Evolutionary conservation across 2,329 filamentous ascomycete species (phyloP).

Genomic region (Aspergillus versicolor): DNA sequence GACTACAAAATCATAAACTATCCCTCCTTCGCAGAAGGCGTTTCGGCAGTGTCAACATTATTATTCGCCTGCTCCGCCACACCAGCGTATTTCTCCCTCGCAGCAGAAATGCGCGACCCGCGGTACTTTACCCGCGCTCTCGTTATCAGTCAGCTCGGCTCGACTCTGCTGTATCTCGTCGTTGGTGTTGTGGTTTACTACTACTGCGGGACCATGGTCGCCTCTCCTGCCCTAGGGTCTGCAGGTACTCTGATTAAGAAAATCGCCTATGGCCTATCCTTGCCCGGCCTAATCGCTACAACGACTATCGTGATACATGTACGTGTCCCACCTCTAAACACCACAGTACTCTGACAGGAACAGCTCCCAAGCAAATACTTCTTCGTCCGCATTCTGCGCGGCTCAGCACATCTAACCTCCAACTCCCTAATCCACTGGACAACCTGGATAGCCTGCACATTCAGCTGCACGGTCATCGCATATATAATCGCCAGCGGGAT

Average conservation of each 20-base stretch:
- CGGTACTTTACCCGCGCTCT: slow-evolving; percentile 31
- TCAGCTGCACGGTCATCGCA: slow-evolving; percentile 18
- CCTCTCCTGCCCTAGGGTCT: slow-evolving; percentile 49
- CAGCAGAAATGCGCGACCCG: slow-evolving; percentile 39
- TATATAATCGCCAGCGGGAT: slow-evolving; percentile 30
- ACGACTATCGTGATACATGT: slow-evolving; percentile 24
- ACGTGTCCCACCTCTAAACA: not conserved
- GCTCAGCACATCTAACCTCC: slow-evolving; percentile 20
- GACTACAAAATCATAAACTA: slow-evolving; percentile 28
- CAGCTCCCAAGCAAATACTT: slow-evolving; percentile 23
- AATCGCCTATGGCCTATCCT: slow-evolving; percentile 43
- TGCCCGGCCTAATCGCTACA: slow-evolving; percentile 33
- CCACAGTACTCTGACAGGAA: not conserved
- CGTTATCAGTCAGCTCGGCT: slow-evolving; percentile 29
- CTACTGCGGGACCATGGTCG: slow-evolving; percentile 48
- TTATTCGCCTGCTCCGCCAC: slow-evolving; percentile 31
- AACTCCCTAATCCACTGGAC: slow-evolving; percentile 26
- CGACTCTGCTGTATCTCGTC: slow-evolving; percentile 33
- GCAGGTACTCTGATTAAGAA: slow-evolving; percentile 46
- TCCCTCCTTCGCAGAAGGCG: slow-evolving; percentile 27
- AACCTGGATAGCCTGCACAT: slow-evolving; percentile 25
- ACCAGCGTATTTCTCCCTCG: slow-evolving; percentile 34
- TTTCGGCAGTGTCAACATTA: slow-evolving; percentile 29
- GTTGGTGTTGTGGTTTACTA: slow-evolving; percentile 45
- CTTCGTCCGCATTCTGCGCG: slow-evolving; percentile 23